These are phyloP conservation scores for Cyberlindnera sargentensis DNA, from an alignment of 805 yeast genomes.

Conservation along the genomic window DNA sequence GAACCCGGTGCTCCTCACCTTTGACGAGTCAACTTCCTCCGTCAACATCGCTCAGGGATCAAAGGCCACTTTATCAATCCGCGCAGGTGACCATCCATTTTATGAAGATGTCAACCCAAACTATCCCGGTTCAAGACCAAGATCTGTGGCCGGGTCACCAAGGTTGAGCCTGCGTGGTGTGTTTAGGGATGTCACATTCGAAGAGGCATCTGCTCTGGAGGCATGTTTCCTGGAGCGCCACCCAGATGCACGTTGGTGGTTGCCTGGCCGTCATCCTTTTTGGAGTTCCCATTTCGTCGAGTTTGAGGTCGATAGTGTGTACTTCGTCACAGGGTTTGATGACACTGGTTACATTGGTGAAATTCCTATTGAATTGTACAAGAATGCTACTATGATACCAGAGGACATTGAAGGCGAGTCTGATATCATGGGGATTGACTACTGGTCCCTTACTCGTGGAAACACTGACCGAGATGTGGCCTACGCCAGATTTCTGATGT, in stretches of 20 bases:
- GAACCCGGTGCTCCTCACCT: constrained; percentile 54
- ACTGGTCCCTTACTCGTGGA: no score
- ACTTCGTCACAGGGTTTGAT: constrained; percentile 78
- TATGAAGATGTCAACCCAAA: constrained; percentile 34
- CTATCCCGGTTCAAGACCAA: constrained; percentile 49
- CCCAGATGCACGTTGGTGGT: constrained; percentile 67
- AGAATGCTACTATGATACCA: constrained; percentile 23
- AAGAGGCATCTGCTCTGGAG: constrained; percentile 26
- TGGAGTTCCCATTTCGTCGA: constrained; percentile 61
- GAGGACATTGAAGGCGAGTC: no score
- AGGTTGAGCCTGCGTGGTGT: constrained; percentile 58
- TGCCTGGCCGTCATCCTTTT: constrained; percentile 51
- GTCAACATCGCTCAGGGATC: constrained; percentile 54
- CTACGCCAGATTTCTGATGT: no score
- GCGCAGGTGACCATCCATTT: constrained; percentile 58
- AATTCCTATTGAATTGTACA: constrained; percentile 50
- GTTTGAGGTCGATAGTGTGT: constrained; percentile 52
- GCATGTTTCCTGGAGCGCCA: constrained; percentile 53
- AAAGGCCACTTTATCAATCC: constrained; percentile 46
- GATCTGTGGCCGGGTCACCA: constrained; percentile 63
- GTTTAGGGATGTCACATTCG: constrained; percentile 37
- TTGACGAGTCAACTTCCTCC: constrained; percentile 60
- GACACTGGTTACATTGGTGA: constrained; percentile 71
- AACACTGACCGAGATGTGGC: no score
- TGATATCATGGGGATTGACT: no score